Percentiles rank a stretch among this genome's conserved stretches.
phyloP scores from a whole-genome alignment of 768 basidiomycete species.

The Podaxis pistillaris region DNA sequence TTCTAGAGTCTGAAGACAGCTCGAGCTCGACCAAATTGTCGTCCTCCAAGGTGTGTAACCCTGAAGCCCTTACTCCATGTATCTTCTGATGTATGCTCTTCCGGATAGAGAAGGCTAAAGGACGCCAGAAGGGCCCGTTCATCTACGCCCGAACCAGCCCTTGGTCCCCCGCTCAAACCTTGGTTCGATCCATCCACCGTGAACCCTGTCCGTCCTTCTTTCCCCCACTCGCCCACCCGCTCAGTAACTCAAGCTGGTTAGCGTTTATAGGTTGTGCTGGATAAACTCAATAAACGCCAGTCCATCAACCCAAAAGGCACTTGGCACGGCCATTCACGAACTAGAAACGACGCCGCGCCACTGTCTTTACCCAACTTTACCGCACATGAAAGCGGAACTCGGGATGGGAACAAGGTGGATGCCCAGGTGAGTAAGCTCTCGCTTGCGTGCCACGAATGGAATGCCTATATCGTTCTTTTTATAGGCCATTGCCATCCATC shows the following conservation, averaged over 20 bases:
- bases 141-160: neutral
- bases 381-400: neutral
- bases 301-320: constrained; percentile 10
- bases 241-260: neutral
- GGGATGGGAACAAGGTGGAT: neutral
- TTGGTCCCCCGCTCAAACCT: neutral
- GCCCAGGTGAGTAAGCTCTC: neutral
- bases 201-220: constrained; percentile 1
- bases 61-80: neutral
- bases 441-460: neutral
- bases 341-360: neutral
- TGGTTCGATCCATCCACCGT: constrained; percentile 6
- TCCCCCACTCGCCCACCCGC: neutral
- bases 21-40: neutral
- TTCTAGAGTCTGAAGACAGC: neutral
- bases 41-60: neutral
- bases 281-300: neutral
- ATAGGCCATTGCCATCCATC: constrained; percentile 7
- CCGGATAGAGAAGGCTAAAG: neutral
- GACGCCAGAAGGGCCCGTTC: too few species aligned
- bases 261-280: neutral
- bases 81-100: neutral
- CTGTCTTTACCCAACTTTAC: neutral
- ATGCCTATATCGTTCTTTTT: neutral
- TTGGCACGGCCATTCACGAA: constrained; percentile 8